phyloP scores from a whole-genome alignment of 2,329 filamentous ascomycete species.

The Fusarium redolens region DNA sequence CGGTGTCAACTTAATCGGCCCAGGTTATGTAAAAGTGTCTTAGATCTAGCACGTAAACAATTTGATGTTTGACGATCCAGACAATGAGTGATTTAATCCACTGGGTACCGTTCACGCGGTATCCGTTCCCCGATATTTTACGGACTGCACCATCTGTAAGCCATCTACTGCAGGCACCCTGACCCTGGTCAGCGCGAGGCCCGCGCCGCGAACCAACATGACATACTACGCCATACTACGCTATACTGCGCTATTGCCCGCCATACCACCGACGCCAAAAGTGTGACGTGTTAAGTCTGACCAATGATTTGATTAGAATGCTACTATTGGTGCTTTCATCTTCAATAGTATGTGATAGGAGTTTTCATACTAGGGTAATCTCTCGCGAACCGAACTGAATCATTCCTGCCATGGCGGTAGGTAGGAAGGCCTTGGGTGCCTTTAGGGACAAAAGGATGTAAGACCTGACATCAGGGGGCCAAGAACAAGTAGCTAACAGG shows the following conservation, averaged over 20 bases:
- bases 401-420: background rate
- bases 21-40: background rate
- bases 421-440: background rate
- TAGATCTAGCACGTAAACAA: background rate
- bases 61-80: background rate
- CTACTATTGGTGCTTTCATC: background rate
- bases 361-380: background rate
- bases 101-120: background rate
- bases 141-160: background rate
- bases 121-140: background rate
- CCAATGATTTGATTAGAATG: background rate
- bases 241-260: background rate
- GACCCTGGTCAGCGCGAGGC: background rate
- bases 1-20: background rate
- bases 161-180: background rate
- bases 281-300: background rate
- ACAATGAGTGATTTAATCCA: background rate
- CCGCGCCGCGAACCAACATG: slow-evolving; percentile 1
- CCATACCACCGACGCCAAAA: background rate
- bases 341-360: background rate
- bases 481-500: background rate
- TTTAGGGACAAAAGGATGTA: accelerated
- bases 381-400: background rate
- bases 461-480: accelerated
- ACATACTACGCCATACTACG: background rate